phyloP scores from a whole-genome alignment of 2,329 filamentous ascomycete species.

The Xylariaceae sp. region DNA sequence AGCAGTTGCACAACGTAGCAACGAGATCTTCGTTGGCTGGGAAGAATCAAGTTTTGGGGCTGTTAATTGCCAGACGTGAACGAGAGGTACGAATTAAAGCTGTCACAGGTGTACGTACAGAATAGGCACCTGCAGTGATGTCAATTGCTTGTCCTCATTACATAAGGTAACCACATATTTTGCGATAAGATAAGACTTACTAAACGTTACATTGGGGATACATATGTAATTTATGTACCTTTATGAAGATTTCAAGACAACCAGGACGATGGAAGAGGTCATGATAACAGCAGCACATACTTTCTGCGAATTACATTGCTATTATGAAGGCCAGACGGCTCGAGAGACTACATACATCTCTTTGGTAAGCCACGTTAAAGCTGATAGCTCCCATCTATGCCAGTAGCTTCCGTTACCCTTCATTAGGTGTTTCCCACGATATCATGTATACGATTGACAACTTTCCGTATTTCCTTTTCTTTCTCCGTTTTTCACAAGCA shows the following conservation, averaged over 20 bases:
- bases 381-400: no score
- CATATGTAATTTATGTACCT: not conserved
- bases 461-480: constrained; percentile 1
- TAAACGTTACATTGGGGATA: not conserved
- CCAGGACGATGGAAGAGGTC: not conserved
- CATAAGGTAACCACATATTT: not conserved
- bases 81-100: no score
- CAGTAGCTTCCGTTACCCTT: constrained; percentile 6
- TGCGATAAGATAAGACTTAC: constrained; percentile 1
- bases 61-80: no score
- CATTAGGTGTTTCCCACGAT: constrained; percentile 9
- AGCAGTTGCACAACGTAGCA: constrained; percentile 1
- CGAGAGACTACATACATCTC: constrained; percentile 18
- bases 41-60: no score
- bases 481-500: constrained; percentile 6
- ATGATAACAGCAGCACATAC: no score
- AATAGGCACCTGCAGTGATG: no score
- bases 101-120: no score
- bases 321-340: constrained; percentile 14
- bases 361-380: no score
- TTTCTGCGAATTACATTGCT: constrained; percentile 19
- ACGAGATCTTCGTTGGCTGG: no score
- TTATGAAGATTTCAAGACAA: not conserved
- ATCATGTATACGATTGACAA: constrained; percentile 11
- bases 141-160: not conserved